Percentiles rank a stretch among this genome's conserved stretches.
Conservation (phyloP, 1,284 basidiomycete species). For the Macrocystidia cucumis region DNA sequence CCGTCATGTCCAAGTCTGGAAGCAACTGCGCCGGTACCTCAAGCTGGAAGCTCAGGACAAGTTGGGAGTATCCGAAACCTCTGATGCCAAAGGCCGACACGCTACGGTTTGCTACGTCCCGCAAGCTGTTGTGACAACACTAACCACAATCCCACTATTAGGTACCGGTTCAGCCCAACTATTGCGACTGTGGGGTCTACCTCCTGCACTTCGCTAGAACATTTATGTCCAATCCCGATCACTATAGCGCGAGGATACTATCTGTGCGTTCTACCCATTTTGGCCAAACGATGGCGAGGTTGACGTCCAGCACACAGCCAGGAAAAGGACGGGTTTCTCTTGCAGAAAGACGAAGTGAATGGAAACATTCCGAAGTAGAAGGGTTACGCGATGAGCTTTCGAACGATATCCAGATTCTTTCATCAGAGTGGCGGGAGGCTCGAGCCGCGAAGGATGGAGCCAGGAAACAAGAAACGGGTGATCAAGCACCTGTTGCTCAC, state of each 20-base stretch:
- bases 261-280: constrained; percentile 29
- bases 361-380: constrained; percentile 36
- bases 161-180: constrained; percentile 80
- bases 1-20: constrained; percentile 58
- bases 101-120: constrained; percentile 33
- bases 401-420: constrained; percentile 23
- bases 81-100: constrained; percentile 31
- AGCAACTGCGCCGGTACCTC: constrained; percentile 64
- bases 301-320: constrained; percentile 15
- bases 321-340: constrained; percentile 19
- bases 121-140: neutral
- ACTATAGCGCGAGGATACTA: constrained; percentile 34
- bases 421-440: constrained; percentile 28
- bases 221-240: constrained; percentile 54
- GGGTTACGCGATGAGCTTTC: constrained; percentile 30
- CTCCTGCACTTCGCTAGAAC: constrained; percentile 73
- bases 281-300: neutral
- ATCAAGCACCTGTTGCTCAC: constrained; percentile 18
- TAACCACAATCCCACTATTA: constrained; percentile 17
- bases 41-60: constrained; percentile 78
- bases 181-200: constrained; percentile 81
- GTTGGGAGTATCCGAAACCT: constrained; percentile 36
- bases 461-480: constrained; percentile 17
- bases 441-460: constrained; percentile 20
- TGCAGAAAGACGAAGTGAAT: constrained; percentile 32